Base-by-base conservation (phyloP, 2,329 filamentous ascomycete species). In the Aspergillus sp. region DNA sequence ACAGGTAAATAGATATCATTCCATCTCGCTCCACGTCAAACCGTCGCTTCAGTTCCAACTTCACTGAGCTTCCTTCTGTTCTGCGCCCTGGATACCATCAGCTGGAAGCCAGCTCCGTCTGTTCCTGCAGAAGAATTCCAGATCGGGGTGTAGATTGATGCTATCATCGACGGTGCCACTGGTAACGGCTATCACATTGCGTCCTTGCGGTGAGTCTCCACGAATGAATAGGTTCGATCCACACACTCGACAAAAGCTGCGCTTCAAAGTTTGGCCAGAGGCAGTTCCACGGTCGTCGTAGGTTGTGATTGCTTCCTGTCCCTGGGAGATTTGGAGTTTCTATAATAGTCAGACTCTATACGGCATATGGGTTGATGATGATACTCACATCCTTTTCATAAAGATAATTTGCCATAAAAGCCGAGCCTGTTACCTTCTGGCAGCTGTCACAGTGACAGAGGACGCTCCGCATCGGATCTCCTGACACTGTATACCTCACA, bases 371-470 rank as follows among this genome's bases (percentile, higher is more conserved):
- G 23, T 17, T 11, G 13, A 41, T 5, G n/a, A 11, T 19, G 4
- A 5, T 2, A n/a, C 57, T 45, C 45, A 63, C 59, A 2, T 54
- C 34, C 34, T 50, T 45, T 17, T 48, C 44, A 29, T 58, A 58
- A 6, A 56, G 47, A 46, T 59, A 58, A 41, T 64, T 64, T 7
- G 61, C 56, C 45, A 58, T 55, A 19, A 63, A 64, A 2, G 48
- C 52, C 1, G 61, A 64, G 0, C 61, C 63, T 10, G 52, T 60
- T 23, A 45, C 42, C 36, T 65, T 61, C 25, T 61, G 63, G 44
- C 63, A 65, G 20, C 51, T 64, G 16, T 60, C 46, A 41, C 63
- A 65, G 52, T 65, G 58, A 48, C 63, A 65, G 21, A 62, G 40
- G 3, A 60, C 45, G 31, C 50, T 53, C 14, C 51, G 48, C 11